A percentile compares a stretch with the other conserved stretches of the same genome.
phyloP scores from a whole-genome alignment of 148 eudicot genomes.

The Rhododendron mucronatum region DNA sequence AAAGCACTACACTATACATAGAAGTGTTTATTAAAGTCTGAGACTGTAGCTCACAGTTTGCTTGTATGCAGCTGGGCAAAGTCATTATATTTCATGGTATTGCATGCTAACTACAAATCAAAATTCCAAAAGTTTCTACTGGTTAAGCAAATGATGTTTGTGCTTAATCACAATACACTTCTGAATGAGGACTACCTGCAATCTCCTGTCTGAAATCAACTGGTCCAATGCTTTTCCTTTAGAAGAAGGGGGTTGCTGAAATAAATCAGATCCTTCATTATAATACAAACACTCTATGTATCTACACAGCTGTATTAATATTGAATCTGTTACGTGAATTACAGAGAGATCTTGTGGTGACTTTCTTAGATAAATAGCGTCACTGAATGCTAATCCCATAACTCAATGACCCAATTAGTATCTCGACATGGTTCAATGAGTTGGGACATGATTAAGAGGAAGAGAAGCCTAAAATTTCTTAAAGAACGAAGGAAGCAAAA shows the following conservation, averaged over 20 bases:
- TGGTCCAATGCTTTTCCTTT: constrained; percentile 28
- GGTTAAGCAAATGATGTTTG: neutral
- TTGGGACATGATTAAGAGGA: neutral
- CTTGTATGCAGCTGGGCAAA: neutral
- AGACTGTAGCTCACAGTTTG: neutral
- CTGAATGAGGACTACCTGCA: constrained; percentile 22
- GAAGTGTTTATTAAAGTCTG: neutral
- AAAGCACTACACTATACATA: neutral
- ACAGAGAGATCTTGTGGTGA: neutral
- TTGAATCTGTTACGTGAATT: neutral
- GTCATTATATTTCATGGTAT: neutral
- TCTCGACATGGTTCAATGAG: neutral
- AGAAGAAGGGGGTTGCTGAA: constrained; percentile 43
- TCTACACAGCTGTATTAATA: neutral
- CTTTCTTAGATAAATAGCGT: neutral
- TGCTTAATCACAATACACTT: neutral
- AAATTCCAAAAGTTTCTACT: neutral
- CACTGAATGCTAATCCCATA: neutral
- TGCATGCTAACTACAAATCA: neutral
- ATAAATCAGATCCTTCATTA: constrained; percentile 9
- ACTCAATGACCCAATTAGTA: neutral
- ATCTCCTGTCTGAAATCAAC: constrained; percentile 24
- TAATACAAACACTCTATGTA: neutral
- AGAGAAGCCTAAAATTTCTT: neutral
- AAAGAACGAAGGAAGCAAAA: neutral